Evolutionary conservation across 2,329 filamentous ascomycete species (phyloP).

Genomic region (Aspergillus sp.): DNA sequence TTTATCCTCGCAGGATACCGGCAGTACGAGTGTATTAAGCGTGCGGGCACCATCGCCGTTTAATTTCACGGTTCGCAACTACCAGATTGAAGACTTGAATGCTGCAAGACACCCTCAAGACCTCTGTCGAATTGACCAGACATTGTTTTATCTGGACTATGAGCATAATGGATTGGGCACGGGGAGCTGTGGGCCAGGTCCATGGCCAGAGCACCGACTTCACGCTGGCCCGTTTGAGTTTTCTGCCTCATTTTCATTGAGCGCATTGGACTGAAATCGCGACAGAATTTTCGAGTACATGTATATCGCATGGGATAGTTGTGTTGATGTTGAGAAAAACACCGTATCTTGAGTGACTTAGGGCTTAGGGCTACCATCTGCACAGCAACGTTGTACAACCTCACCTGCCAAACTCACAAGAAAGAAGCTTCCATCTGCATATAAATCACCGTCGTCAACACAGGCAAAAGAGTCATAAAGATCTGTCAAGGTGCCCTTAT

Average conservation of each 20-base stretch:
- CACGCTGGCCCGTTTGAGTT: neutral
- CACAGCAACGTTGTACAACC: too few species aligned
- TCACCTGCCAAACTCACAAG: too few species aligned
- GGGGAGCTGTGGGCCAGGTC: slow-evolving; percentile 2
- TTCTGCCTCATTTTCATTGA: neutral
- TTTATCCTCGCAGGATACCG: slow-evolving; percentile 10
- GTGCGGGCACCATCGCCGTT: slow-evolving; percentile 33
- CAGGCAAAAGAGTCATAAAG: too few species aligned
- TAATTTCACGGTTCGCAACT: slow-evolving; percentile 57
- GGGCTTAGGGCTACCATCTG: too few species aligned
- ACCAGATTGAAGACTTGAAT: slow-evolving; percentile 53
- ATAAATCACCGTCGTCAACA: too few species aligned
- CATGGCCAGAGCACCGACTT: neutral
- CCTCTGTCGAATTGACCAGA: slow-evolving; percentile 38
- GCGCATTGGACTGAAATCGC: too few species aligned
- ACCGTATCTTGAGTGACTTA: too few species aligned
- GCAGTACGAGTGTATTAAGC: slow-evolving; percentile 30
- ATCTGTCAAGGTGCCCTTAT: neutral
- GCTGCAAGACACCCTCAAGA: slow-evolving; percentile 63
- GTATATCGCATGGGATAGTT: too few species aligned
- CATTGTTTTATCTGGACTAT: slow-evolving; percentile 26
- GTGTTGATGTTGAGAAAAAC: too few species aligned
- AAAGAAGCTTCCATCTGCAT: too few species aligned
- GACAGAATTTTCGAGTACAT: too few species aligned
- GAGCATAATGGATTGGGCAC: slow-evolving; percentile 33